These are phyloP conservation scores for Saccharomycopsis babjevae DNA, from an alignment of 805 yeast species.

Conservation along the genomic window DNA sequence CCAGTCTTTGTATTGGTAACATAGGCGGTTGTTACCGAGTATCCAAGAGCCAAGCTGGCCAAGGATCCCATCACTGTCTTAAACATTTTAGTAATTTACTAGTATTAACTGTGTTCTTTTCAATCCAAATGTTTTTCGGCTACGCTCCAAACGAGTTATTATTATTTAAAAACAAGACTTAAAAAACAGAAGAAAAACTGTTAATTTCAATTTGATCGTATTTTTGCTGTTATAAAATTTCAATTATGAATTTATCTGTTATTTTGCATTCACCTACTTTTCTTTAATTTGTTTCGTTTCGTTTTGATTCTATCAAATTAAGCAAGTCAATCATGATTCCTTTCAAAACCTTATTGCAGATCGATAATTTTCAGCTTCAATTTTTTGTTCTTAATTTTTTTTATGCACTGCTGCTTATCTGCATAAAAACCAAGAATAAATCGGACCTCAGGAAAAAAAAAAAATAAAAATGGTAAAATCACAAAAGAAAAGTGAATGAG, in stretches of 20 bases:
- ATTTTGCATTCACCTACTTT: no score
- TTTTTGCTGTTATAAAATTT: no score
- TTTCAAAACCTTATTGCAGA: neutral
- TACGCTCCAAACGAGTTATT: no score
- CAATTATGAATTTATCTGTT: no score
- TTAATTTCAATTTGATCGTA: no score
- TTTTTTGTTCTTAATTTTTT: neutral
- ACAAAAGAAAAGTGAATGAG: neutral
- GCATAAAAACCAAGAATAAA: neutral
- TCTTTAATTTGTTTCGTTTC: neutral
- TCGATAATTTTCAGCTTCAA: neutral
- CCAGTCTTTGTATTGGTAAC: neutral
- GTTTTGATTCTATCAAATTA: neutral
- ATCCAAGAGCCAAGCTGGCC: neutral
- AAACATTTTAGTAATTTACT: neutral
- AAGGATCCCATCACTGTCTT: neutral
- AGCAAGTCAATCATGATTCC: neutral
- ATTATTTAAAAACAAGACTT: no score
- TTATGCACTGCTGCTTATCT: neutral
- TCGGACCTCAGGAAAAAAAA: neutral
- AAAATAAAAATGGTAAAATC: neutral
- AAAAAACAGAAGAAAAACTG: no score
- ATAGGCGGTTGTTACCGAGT: neutral
- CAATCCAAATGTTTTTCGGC: neutral
- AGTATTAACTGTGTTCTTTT: neutral